Evolutionary conservation across 129 eudicot species (phyloP).

Genomic region (Daucus carota): DH1_v3.0 NC_030388.2:9050001-9050500

Average conservation of each 20-base stretch:
- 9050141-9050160: neutral
- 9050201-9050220: conserved; percentile 20
- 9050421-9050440: neutral
- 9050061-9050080: neutral
- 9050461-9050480: neutral
- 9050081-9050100: neutral
- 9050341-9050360: conserved; percentile 50
- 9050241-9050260: conserved; percentile 27
- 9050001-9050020: neutral
- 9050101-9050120: neutral
- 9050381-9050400: conserved; percentile 26
- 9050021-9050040: neutral
- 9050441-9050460: neutral
- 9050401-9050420: conserved; percentile 48
- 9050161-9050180: neutral
- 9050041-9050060: neutral
- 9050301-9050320: conserved; percentile 23
- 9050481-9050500: neutral
- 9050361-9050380: conserved; percentile 59
- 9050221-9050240: conserved; percentile 62
- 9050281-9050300: conserved; percentile 31
- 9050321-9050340: conserved; percentile 28
- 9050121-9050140: conserved; percentile 8
- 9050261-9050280: conserved; percentile 38
- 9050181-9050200: conserved; percentile 11